Conservation (phyloP, 345 rosid species). For the Populus pruinosa region DNA sequence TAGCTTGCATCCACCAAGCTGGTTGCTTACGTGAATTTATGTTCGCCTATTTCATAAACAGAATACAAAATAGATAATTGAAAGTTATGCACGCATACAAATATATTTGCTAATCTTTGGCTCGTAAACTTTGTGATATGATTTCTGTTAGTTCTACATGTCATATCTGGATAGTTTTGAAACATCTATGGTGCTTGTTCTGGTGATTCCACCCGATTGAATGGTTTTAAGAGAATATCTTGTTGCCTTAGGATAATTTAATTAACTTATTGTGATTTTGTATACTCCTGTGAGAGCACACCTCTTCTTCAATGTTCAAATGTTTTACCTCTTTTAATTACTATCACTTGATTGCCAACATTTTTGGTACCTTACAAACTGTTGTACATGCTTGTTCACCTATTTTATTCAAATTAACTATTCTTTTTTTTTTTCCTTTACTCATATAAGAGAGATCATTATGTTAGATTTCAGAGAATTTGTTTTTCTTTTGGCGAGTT, state of each 20-base stretch:
- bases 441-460: neutral
- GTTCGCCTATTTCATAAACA: neutral
- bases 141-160: neutral
- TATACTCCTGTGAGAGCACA: neutral
- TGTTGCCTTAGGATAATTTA: neutral
- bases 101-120: neutral
- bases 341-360: neutral
- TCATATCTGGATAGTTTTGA: neutral
- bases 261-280: neutral
- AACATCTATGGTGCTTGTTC: neutral
- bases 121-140: neutral
- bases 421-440: neutral
- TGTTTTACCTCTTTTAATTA: neutral
- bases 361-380: neutral
- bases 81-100: neutral
- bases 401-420: neutral
- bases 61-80: neutral
- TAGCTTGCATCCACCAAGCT: neutral
- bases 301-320: neutral
- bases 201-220: neutral
- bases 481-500: neutral
- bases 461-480: slow-evolving; percentile 6
- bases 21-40: neutral
- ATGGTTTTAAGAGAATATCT: neutral
- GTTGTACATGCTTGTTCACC: neutral